Conservation (phyloP, 257 asterid species). For the Anisodus tanguticus region DNA sequence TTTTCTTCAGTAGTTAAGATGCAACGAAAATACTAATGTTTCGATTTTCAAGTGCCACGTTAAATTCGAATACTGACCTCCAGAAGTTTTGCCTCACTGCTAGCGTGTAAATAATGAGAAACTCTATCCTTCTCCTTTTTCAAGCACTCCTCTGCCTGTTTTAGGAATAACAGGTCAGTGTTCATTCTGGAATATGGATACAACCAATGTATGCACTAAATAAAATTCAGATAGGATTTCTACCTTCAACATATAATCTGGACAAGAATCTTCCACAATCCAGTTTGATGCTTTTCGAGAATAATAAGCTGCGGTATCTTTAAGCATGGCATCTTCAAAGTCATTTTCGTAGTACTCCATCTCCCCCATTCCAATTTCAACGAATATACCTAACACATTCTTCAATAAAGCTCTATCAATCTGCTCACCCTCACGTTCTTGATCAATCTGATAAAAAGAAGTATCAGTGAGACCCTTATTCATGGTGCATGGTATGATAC, state of each 20-base stretch:
- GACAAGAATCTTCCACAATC: constrained; percentile 64
- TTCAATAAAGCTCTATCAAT: constrained; percentile 59
- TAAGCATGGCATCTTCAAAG: constrained; percentile 51
- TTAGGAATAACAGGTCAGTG: constrained; percentile 17
- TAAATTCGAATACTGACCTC: constrained; percentile 44
- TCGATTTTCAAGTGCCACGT: neutral
- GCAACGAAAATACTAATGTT: neutral
- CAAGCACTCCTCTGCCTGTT: constrained; percentile 63
- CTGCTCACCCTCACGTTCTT: constrained; percentile 50
- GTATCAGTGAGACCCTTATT: constrained; percentile 7
- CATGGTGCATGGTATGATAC: neutral
- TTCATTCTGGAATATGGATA: neutral
- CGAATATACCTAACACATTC: constrained; percentile 51
- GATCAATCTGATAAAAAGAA: constrained; percentile 45
- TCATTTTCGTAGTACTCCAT: constrained; percentile 47
- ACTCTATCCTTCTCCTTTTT: constrained; percentile 60
- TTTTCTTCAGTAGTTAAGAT: neutral
- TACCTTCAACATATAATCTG: constrained; percentile 65
- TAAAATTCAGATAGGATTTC: neutral
- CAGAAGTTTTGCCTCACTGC: constrained; percentile 52
- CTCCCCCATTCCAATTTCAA: constrained; percentile 50
- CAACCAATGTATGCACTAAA: constrained; percentile 1
- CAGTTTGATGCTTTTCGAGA: constrained; percentile 65
- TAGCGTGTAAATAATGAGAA: constrained; percentile 55
- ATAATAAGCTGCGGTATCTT: constrained; percentile 56